phyloP scores from a whole-genome alignment of 2,329 filamentous ascomycete species.

The Emergomyces orientalis region DNA sequence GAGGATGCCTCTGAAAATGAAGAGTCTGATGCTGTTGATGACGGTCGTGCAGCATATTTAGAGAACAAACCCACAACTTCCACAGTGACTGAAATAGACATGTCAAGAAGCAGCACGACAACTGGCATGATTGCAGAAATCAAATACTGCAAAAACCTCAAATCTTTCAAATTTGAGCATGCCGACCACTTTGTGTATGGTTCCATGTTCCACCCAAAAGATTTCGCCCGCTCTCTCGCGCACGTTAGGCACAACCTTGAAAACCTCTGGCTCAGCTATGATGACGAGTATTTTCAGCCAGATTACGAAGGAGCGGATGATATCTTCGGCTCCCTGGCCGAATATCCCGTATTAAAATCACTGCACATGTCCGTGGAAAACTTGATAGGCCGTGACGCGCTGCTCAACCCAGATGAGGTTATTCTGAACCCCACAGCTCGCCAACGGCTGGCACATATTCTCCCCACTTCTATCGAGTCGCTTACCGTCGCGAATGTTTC shows the following conservation, averaged over 20 bases:
- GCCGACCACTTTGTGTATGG: background rate
- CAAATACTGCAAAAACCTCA: constrained; percentile 10
- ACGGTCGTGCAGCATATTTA: background rate
- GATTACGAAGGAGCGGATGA: background rate
- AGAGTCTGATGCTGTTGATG: background rate
- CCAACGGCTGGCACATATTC: background rate
- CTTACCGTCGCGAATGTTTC: background rate
- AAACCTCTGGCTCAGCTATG: constrained; percentile 3
- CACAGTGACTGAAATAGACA: background rate
- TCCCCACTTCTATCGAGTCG: background rate
- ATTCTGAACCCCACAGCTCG: background rate
- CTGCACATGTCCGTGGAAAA: background rate
- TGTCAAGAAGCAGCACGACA: background rate
- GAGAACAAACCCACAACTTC: background rate
- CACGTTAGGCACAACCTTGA: background rate
- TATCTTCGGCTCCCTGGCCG: constrained; percentile 1
- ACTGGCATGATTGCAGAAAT: constrained; percentile 9
- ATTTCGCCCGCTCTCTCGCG: constrained; percentile 5
- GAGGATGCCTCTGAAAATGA: background rate
- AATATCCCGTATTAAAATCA: background rate
- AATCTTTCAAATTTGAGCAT: constrained; percentile 10
- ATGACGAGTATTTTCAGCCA: background rate
- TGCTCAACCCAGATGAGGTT: background rate
- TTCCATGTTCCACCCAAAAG: background rate
- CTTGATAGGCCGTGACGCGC: constrained; percentile 48